Evolutionary conservation across 1,284 basidiomycete genomes (phyloP), one percentile per base, ranked within the genome.

Genomic region (Ceratobasidium sp.): DNA sequence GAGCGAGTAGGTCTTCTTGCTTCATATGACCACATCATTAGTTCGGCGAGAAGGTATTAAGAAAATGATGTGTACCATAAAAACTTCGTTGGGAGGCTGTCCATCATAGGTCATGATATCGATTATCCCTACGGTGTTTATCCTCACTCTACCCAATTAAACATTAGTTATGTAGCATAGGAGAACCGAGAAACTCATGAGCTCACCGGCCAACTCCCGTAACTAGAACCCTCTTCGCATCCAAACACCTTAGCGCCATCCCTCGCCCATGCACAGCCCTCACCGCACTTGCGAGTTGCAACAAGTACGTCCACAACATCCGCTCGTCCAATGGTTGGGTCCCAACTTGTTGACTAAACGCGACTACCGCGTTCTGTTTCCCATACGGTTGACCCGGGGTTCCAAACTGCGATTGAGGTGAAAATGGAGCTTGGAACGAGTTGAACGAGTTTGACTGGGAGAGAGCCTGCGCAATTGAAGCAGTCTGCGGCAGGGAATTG

Each of bases 231-330:
- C 97, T 97, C 55, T 89, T 92, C 4, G 89, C 86, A 74, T 98
- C 95, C 45, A 99, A 81, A 78, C 90, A 89, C 56, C 94, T 83
- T 31, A 94, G 86, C 0, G 96, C 92, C 49, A 95, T 81, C 0
- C 93, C 92, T 0, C 85, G 85, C 52, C 89, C 89, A 77, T 99
- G 97, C 0, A 93, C 88, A 32, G 85, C 86, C 78, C 91, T 94
- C 77, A 99, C 86, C 0, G 93, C 95, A 72, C 87, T 90, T 1
- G 91, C 89, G 65, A 99, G 87, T 78, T 99, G 96, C 38, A 94
- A 86, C 58, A 97, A 86, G 76, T 96, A 99, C 17, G 91, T 92
- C 96, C 97, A 99, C 12, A 99, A 77, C 0, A 90, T 87, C n/a
- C 89, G 83, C 78, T 99, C 97, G 0, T 91, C 84, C 32, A 93